A percentile compares a stretch with the other conserved stretches of the same genome.
These are phyloP conservation scores for Anastatica hierochuntica DNA, from an alignment of 345 rosid species.

Conservation along the genomic window DNA sequence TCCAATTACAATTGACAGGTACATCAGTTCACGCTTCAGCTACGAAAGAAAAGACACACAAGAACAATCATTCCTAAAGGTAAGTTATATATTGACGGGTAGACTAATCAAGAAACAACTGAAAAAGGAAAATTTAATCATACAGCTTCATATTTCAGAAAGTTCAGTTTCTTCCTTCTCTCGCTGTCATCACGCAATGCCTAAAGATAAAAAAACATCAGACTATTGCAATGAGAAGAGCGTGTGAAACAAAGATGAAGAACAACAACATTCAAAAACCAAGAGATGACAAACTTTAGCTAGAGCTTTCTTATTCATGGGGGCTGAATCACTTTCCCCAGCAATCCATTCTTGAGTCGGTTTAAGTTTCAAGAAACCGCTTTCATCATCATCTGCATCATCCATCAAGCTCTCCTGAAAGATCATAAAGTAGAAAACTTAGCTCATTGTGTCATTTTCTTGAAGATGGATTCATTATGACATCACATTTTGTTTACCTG, in stretches of 20 bases:
- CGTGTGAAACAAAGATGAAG: neutral
- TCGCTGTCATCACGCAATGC: slow-evolving; percentile 63
- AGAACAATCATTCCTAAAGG: slow-evolving; percentile 12
- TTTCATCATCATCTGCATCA: slow-evolving; percentile 39
- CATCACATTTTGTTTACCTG: slow-evolving; percentile 8
- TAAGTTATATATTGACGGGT: slow-evolving; percentile 7
- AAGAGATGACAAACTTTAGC: slow-evolving; percentile 48
- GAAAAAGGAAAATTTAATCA: slow-evolving; percentile 32
- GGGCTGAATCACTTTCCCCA: slow-evolving; percentile 53
- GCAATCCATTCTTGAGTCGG: slow-evolving; percentile 63
- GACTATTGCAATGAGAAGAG: neutral
- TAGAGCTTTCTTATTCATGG: slow-evolving; percentile 54
- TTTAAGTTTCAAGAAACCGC: slow-evolving; percentile 70
- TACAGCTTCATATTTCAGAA: slow-evolving; percentile 92
- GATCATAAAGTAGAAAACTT: too few species aligned
- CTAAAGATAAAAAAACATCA: slow-evolving; percentile 25
- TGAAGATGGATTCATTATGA: too few species aligned
- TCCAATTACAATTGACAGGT: slow-evolving; percentile 74
- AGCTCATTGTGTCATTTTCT: too few species aligned
- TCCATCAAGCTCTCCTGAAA: slow-evolving; percentile 32
- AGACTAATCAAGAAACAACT: slow-evolving; percentile 26
- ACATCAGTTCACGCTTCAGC: slow-evolving; percentile 72
- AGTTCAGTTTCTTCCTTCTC: slow-evolving; percentile 72
- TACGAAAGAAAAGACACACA: slow-evolving; percentile 26
- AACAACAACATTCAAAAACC: neutral